Percentiles rank a stretch among this genome's conserved stretches.
These are phyloP conservation scores for Gracilaria gracilis DNA, from an alignment of 23 red algal species.

Conservation along the genomic window DNA sequence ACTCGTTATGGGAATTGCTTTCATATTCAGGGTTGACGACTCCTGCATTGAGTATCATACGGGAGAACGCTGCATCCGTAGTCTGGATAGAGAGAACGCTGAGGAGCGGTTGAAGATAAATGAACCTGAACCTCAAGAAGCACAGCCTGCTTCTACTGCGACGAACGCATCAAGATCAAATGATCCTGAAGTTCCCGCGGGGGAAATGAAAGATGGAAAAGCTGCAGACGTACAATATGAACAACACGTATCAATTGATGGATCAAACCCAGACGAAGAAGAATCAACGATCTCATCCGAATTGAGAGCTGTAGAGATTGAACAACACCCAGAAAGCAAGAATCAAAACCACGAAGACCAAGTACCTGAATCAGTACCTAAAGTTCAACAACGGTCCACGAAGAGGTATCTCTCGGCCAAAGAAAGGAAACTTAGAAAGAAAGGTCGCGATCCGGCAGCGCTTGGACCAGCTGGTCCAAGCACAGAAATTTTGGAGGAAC, in stretches of 20 bases:
- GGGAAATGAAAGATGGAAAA: too few species aligned
- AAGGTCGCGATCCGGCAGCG: neutral
- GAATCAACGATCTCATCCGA: neutral
- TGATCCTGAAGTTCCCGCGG: neutral
- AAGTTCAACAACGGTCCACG: conserved; percentile 9
- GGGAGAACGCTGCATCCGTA: conserved; percentile 82
- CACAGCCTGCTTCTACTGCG: too few species aligned
- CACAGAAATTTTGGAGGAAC: neutral
- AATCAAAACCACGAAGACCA: neutral
- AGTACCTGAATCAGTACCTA: neutral
- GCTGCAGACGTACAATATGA: neutral
- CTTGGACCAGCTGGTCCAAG: neutral
- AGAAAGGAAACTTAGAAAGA: conserved; percentile 31
- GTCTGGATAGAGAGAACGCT: neutral
- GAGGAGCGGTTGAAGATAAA: neutral
- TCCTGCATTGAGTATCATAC: conserved; percentile 72
- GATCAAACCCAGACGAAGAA: neutral
- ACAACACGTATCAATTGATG: neutral
- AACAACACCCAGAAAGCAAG: neutral
- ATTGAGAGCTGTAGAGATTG: neutral
- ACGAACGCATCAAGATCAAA: neutral
- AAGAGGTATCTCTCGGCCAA: conserved; percentile 67
- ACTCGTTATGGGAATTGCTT: conserved; percentile 93
- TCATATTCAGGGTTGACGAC: conserved; percentile 87
- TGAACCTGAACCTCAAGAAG: neutral